Evolutionary conservation across 1,284 basidiomycete genomes (phyloP).

Genomic region (Rhizoctonia solani): DNA sequence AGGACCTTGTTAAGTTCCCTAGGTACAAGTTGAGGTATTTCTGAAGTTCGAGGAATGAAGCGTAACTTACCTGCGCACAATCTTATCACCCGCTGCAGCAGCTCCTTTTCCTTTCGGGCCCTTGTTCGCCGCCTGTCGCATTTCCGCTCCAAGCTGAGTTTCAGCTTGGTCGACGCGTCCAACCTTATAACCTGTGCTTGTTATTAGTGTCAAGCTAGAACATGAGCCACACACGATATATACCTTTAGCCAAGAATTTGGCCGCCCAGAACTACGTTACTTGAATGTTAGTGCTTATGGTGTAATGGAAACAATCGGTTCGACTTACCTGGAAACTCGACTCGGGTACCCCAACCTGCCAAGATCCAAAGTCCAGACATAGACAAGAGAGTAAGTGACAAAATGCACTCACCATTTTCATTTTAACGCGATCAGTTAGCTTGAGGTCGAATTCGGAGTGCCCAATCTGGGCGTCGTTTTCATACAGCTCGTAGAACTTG

Average conservation of each 20-base stretch:
- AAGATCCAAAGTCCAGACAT: not conserved
- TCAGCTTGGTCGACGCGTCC: slow-evolving; percentile 97
- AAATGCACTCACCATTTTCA: slow-evolving; percentile 81
- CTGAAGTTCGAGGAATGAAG: not conserved
- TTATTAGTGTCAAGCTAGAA: slow-evolving; percentile 37
- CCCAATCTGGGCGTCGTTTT: slow-evolving; percentile 89
- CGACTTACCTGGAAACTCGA: slow-evolving; percentile 74
- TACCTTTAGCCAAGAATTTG: slow-evolving; percentile 78
- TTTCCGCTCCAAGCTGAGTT: slow-evolving; percentile 73
- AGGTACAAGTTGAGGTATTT: slow-evolving; percentile 43
- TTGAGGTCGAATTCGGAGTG: slow-evolving; percentile 94
- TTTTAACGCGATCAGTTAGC: slow-evolving; percentile 65
- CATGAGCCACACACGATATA: slow-evolving; percentile 7
- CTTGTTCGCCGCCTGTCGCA: slow-evolving; percentile 46
- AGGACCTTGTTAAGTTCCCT: slow-evolving; percentile 95
- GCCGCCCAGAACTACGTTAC: slow-evolving; percentile 23
- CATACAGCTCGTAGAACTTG: slow-evolving; percentile 85
- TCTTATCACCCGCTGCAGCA: slow-evolving; percentile 53
- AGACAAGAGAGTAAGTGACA: not conserved
- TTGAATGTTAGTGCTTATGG: not conserved
- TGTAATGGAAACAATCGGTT: not conserved
- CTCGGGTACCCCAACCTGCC: slow-evolving; percentile 93
- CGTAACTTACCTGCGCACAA: slow-evolving; percentile 61
- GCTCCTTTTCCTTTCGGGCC: slow-evolving; percentile 49
- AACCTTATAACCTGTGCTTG: slow-evolving; percentile 84